Percentiles rank a stretch among this genome's conserved stretches.
These are phyloP conservation scores for Camelina laxa DNA, from an alignment of 345 rosid species.

Conservation along the genomic window DNA sequence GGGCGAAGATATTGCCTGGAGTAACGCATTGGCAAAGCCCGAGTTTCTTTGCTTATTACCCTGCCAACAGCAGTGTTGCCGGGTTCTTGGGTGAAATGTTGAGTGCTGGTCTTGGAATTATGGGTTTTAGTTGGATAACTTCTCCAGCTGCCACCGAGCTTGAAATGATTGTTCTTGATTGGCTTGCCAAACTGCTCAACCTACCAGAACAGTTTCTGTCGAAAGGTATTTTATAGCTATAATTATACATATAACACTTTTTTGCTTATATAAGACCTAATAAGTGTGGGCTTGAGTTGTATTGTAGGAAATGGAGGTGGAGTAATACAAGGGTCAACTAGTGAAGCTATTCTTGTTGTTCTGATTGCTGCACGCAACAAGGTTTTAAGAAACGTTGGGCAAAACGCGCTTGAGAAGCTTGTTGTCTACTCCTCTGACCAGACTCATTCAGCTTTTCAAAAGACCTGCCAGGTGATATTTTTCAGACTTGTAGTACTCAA, in stretches of 20 bases:
- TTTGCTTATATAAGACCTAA: not conserved
- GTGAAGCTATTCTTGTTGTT: conserved; percentile 88
- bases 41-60: conserved; percentile 77
- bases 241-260: not conserved
- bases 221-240: conserved; percentile 46
- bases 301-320: conserved; percentile 87
- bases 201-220: conserved; percentile 81
- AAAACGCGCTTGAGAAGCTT: conserved; percentile 67
- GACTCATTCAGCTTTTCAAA: conserved; percentile 80
- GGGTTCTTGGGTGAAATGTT: conserved; percentile 97
- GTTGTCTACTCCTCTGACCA: conserved; percentile 88
- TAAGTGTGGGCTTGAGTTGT: conserved; percentile 15
- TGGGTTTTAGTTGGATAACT: conserved; percentile 91
- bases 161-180: conserved; percentile 86
- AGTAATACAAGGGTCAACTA: conserved; percentile 88
- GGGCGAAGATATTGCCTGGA: conserved; percentile 77
- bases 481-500: not conserved
- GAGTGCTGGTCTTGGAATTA: conserved; percentile 81
- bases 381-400: conserved; percentile 57
- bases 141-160: conserved; percentile 97
- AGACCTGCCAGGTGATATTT: conserved; percentile 77
- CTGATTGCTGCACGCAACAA: conserved; percentile 83
- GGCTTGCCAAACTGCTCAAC: conserved; percentile 81
- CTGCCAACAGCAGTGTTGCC: conserved; percentile 84
- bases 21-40: conserved; percentile 97